These are phyloP conservation scores for Solanum etuberosum DNA, from an alignment of 257 asterid species.

Conservation along the genomic window DNA sequence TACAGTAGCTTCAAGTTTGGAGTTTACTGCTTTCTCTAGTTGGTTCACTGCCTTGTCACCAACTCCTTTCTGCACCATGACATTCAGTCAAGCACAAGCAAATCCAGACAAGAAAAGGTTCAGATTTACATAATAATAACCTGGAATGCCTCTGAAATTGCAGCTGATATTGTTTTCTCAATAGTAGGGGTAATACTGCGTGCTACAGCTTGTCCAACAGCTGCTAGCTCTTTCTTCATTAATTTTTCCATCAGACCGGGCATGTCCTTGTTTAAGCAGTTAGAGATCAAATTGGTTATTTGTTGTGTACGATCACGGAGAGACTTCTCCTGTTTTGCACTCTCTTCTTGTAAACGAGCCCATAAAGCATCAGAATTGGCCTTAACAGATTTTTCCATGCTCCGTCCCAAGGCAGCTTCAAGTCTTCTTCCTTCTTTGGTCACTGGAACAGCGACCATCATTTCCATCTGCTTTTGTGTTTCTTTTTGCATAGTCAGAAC, in stretches of 20 bases:
- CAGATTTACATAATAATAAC: conserved; percentile 21
- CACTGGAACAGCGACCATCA: conserved; percentile 50
- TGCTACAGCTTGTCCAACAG: conserved; percentile 71
- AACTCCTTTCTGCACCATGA: conserved; percentile 78
- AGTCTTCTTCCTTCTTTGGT: conserved; percentile 81
- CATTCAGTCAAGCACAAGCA: conserved; percentile 10
- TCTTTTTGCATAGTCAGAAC: conserved; percentile 48
- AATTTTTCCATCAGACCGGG: conserved; percentile 66
- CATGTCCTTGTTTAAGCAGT: conserved; percentile 71
- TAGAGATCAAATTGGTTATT: conserved; percentile 41
- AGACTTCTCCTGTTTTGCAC: conserved; percentile 70
- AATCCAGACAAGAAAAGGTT: not conserved
- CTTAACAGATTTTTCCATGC: conserved; percentile 70
- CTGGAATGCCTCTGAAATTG: conserved; percentile 79
- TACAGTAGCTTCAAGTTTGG: conserved; percentile 81
- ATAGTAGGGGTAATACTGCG: conserved; percentile 54
- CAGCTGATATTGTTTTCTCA: conserved; percentile 65
- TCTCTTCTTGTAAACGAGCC: conserved; percentile 90
- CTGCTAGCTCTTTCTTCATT: conserved; percentile 63
- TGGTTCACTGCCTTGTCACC: conserved; percentile 87
- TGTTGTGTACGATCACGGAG: conserved; percentile 62
- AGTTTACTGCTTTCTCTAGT: conserved; percentile 71
- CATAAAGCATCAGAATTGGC: conserved; percentile 75
- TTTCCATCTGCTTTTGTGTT: conserved; percentile 62
- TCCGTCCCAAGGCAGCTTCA: conserved; percentile 68